Percentiles rank a stretch among this genome's conserved stretches.
phyloP scores from a whole-genome alignment of 108 stramenopile species.

The Stephanodiscus minutulus region DNA sequence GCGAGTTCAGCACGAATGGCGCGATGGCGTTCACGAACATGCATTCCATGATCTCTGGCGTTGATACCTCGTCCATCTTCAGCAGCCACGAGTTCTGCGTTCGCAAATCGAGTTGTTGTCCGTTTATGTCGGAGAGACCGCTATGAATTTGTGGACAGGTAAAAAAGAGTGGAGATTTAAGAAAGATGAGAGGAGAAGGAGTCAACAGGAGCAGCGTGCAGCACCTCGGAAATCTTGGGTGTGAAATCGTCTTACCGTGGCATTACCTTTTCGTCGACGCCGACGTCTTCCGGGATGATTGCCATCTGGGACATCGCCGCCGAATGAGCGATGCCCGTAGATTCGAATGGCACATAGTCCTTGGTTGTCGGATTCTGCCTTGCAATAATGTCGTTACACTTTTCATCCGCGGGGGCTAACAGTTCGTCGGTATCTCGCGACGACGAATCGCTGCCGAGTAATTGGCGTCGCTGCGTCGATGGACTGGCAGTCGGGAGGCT shows the following conservation, averaged over 20 bases:
- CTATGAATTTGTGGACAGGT: background rate
- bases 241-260: conserved; percentile 26
- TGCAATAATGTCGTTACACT: background rate
- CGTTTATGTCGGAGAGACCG: conserved; percentile 87
- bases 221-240: background rate
- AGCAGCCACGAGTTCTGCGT: conserved; percentile 86
- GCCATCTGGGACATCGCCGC: conserved; percentile 85
- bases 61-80: conserved; percentile 87
- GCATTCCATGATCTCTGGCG: conserved; percentile 90
- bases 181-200: conserved; percentile 4
- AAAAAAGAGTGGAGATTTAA: background rate
- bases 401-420: background rate
- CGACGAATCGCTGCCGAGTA: conserved; percentile 10
- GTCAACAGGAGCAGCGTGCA: background rate
- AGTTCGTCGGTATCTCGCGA: conserved; percentile 3
- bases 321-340: conserved; percentile 78
- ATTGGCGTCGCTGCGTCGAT: conserved; percentile 1
- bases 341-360: conserved; percentile 62
- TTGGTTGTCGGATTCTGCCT: conserved; percentile 5
- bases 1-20: conserved; percentile 88
- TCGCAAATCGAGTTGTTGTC: conserved; percentile 88
- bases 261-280: conserved; percentile 63
- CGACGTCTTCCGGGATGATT: conserved; percentile 86
- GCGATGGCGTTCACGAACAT: conserved; percentile 92
- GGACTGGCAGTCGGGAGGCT: conserved; percentile 21